phyloP scores from a whole-genome alignment of 176 grass and related monocot species.

The Triticum monococcum region DNA sequence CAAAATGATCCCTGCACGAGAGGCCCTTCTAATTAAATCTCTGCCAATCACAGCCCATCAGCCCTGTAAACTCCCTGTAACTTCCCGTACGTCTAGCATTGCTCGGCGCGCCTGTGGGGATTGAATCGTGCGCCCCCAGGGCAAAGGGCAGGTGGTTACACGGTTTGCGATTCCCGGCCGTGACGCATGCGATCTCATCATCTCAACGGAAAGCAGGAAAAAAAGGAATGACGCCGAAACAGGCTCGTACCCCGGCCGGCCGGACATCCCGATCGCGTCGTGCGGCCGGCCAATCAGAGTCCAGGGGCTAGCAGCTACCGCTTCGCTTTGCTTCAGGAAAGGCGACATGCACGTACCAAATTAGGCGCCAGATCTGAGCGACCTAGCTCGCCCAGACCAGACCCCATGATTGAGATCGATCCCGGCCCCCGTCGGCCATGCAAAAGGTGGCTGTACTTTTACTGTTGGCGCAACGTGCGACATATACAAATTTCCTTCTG shows the following conservation, averaged over 20 bases:
- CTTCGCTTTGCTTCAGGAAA: constrained; percentile 20
- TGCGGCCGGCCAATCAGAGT: not conserved
- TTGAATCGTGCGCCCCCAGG: too few species aligned
- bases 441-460: not conserved
- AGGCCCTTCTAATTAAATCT: too few species aligned
- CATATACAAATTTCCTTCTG: not conserved
- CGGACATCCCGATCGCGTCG: not conserved
- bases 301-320: not conserved
- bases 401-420: not conserved
- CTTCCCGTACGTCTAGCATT: too few species aligned
- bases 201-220: not conserved
- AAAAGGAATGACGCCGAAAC: not conserved
- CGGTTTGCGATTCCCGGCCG: too few species aligned
- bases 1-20: too few species aligned
- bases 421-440: not conserved
- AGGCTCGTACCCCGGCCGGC: not conserved
- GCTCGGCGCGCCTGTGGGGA: too few species aligned
- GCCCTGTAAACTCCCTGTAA: too few species aligned
- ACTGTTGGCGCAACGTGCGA: constrained; percentile 29
- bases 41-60: too few species aligned
- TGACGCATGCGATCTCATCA: not conserved
- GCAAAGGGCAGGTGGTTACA: too few species aligned
- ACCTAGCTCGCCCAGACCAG: not conserved
- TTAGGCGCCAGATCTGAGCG: constrained; percentile 20
- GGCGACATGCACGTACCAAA: constrained; percentile 39